A percentile compares a stretch with the other conserved stretches of the same genome.
These are phyloP conservation scores for Pichia ethanolica DNA, from an alignment of 805 yeast species.

Conservation along the genomic window DNA sequence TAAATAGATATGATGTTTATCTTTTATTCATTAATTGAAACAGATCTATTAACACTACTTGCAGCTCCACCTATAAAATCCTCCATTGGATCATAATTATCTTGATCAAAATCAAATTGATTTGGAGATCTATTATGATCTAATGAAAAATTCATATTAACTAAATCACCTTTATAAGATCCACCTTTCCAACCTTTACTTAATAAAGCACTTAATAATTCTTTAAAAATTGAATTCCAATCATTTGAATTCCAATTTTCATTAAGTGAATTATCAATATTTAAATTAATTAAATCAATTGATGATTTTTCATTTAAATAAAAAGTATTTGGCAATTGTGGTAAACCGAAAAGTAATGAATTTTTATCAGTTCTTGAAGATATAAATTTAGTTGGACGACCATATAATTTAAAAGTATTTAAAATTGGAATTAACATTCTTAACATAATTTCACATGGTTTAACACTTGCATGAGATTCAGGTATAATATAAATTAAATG, in stretches of 20 bases:
- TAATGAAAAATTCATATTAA: conserved; percentile 26
- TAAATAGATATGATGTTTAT: neutral
- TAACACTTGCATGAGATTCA: conserved; percentile 62
- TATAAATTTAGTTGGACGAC: conserved; percentile 59
- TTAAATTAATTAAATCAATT: conserved; percentile 25
- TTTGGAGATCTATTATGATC: conserved; percentile 15
- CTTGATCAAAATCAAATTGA: conserved; percentile 14
- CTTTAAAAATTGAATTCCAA: conserved; percentile 32
- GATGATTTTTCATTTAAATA: conserved; percentile 36
- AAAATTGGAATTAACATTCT: conserved; percentile 61
- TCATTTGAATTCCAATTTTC: conserved; percentile 28
- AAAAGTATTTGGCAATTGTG: conserved; percentile 62
- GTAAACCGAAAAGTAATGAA: conserved; percentile 64
- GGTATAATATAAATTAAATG: conserved; percentile 44
- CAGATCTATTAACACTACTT: conserved; percentile 1
- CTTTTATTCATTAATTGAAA: neutral
- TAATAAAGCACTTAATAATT: conserved; percentile 27
- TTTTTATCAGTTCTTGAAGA: conserved; percentile 47
- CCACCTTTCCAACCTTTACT: conserved; percentile 31
- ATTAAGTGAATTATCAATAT: conserved; percentile 25
- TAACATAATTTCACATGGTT: conserved; percentile 65
- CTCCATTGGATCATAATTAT: conserved; percentile 26
- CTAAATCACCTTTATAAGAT: conserved; percentile 26
- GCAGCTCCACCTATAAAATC: conserved; percentile 20
- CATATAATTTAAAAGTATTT: conserved; percentile 65